Evolutionary conservation across 23 red algal genomes (phyloP).

Genomic region (Gracilaria caudata): DNA sequence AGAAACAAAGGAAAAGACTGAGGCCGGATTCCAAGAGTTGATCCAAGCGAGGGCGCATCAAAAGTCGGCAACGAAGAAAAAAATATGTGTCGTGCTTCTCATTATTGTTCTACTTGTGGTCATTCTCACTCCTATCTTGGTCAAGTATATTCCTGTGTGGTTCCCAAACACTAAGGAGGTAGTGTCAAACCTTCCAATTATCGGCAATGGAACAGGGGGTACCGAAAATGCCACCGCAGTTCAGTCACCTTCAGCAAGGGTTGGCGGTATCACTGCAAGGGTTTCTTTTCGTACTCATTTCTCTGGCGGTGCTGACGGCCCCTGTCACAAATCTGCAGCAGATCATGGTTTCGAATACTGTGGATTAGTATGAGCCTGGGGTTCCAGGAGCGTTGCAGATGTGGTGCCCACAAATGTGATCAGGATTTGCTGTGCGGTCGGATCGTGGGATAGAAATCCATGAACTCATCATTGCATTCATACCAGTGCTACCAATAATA

Average conservation of each 20-base stretch:
- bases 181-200: background rate
- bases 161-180: slow-evolving; percentile 23
- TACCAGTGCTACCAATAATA: background rate
- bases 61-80: slow-evolving; percentile 68
- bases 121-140: slow-evolving; percentile 51
- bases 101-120: slow-evolving; percentile 54
- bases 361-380: background rate
- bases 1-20: slow-evolving; percentile 67
- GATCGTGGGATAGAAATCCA: background rate
- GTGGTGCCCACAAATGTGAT: too few relatives aligned
- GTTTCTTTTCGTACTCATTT: background rate
- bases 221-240: background rate
- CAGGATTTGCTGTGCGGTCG: background rate
- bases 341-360: background rate
- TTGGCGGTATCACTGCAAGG: background rate
- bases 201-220: background rate
- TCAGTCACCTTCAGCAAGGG: background rate
- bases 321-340: background rate
- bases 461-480: background rate
- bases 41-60: slow-evolving; percentile 69
- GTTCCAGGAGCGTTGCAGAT: background rate
- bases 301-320: background rate
- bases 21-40: slow-evolving; percentile 59
- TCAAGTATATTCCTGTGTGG: slow-evolving; percentile 70
- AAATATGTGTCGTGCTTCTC: slow-evolving; percentile 40